These are phyloP conservation scores for Colletotrichum kahawae DNA, from an alignment of 2,329 filamentous ascomycete genomes.

Conservation along the genomic window DNA sequence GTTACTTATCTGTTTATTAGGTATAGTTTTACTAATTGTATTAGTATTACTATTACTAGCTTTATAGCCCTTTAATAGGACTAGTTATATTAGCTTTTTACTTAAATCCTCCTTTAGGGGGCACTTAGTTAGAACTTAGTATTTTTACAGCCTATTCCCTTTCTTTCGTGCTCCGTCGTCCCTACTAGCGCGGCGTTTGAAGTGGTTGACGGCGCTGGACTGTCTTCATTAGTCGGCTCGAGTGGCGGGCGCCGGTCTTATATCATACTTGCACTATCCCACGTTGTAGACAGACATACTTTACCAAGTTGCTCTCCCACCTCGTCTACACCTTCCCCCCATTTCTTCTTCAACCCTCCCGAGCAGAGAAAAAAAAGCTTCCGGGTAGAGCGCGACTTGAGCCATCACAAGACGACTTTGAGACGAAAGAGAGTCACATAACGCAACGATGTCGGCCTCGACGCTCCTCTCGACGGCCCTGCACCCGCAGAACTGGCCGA, in stretches of 20 bases:
- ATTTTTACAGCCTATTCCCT: background rate
- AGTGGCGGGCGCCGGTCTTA: background rate
- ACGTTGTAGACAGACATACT: background rate
- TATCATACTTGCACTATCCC: background rate
- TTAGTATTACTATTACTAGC: too few relatives aligned
- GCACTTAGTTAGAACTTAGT: too few relatives aligned
- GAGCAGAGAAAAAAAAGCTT: background rate
- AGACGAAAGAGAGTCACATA: background rate
- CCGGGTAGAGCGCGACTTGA: background rate
- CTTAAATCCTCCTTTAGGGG: too few relatives aligned
- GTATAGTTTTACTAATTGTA: too few relatives aligned
- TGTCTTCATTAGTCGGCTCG: background rate
- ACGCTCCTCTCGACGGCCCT: background rate
- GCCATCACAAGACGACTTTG: background rate
- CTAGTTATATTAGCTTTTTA: too few relatives aligned
- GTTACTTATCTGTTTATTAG: too few relatives aligned
- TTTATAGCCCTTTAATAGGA: too few relatives aligned
- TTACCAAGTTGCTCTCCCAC: background rate
- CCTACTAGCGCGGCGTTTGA: background rate
- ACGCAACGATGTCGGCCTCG: background rate
- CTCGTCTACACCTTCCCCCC: background rate
- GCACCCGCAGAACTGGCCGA: slow-evolving; percentile 23
- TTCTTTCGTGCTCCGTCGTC: background rate
- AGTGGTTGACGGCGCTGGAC: background rate
- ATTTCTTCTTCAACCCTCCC: background rate